Conservation (phyloP, 306 rosid genomes). For the Castanea sativa region DNA sequence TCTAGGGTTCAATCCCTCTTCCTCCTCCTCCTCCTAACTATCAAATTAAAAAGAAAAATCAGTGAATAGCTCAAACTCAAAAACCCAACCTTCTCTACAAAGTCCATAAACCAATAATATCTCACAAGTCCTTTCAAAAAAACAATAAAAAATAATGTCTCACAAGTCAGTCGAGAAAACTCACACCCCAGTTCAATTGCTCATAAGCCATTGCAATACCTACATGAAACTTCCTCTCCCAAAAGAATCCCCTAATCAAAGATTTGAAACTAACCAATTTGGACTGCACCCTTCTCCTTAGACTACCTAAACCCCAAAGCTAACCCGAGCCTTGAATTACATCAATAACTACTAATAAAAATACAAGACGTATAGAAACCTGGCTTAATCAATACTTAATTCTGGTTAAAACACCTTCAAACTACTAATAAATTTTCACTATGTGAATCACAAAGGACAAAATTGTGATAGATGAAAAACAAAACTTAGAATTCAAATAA, state of each 20-base stretch:
- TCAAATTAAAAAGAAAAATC: too few relatives aligned
- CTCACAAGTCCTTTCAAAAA: conserved; percentile 48
- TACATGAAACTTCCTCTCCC: conserved; percentile 56
- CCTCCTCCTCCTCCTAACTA: too few relatives aligned
- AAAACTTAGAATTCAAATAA: not conserved
- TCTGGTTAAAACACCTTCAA: not conserved
- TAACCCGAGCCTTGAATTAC: conserved; percentile 46
- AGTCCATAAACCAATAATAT: conserved; percentile 64
- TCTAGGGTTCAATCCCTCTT: too few relatives aligned
- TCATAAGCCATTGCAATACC: conserved; percentile 79
- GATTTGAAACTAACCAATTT: conserved; percentile 85
- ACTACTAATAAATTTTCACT: not conserved
- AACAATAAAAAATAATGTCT: conserved; percentile 21
- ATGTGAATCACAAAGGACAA: not conserved
- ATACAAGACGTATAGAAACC: conserved; percentile 71
- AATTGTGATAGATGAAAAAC: not conserved
- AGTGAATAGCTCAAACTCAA: conserved; percentile 41
- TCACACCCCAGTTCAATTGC: conserved; percentile 58
- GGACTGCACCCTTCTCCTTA: conserved; percentile 69
- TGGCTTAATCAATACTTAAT: conserved; percentile 34
- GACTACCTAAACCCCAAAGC: conserved; percentile 77
- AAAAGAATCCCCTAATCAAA: conserved; percentile 73
- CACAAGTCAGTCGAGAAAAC: conserved; percentile 65
- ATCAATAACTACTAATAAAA: conserved; percentile 71
- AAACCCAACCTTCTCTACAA: conserved; percentile 45